These are phyloP conservation scores for Monosporascus ibericus DNA, from an alignment of 2,329 filamentous ascomycete genomes.

Conservation along the genomic window DNA sequence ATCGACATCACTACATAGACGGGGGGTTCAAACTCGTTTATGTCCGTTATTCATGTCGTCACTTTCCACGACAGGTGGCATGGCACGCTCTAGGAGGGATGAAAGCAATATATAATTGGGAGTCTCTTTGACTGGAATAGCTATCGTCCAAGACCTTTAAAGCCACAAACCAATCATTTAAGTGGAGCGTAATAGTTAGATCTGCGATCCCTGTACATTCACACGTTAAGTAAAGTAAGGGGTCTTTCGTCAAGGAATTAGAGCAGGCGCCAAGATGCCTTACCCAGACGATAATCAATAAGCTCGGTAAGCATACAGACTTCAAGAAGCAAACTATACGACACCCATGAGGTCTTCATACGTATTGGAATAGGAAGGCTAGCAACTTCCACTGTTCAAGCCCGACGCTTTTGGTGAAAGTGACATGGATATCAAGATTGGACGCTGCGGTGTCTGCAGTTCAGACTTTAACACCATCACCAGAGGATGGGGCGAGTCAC, in stretches of 20 bases:
- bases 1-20: too few species aligned
- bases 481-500: slow-evolving; percentile 26
- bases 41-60: background rate
- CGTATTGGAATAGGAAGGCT: background rate
- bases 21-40: background rate
- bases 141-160: background rate
- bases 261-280: slow-evolving; percentile 15
- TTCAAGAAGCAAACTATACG: slow-evolving; percentile 24
- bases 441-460: slow-evolving; percentile 55
- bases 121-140: too few species aligned
- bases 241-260: background rate
- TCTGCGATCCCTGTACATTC: background rate
- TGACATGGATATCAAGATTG: slow-evolving; percentile 64
- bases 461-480: slow-evolving; percentile 41
- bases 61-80: background rate
- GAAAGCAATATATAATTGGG: background rate
- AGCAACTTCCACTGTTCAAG: slow-evolving; percentile 18
- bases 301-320: slow-evolving; percentile 22
- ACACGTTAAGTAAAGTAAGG: background rate
- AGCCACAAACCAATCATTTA: background rate
- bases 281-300: slow-evolving; percentile 25
- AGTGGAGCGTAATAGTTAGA: background rate
- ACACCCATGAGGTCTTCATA: background rate
- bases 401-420: slow-evolving; percentile 34
- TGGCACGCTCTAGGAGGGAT: background rate